Evolutionary conservation across 331 rosid species (phyloP).

Genomic region (Dryas integrifolia): DNA sequence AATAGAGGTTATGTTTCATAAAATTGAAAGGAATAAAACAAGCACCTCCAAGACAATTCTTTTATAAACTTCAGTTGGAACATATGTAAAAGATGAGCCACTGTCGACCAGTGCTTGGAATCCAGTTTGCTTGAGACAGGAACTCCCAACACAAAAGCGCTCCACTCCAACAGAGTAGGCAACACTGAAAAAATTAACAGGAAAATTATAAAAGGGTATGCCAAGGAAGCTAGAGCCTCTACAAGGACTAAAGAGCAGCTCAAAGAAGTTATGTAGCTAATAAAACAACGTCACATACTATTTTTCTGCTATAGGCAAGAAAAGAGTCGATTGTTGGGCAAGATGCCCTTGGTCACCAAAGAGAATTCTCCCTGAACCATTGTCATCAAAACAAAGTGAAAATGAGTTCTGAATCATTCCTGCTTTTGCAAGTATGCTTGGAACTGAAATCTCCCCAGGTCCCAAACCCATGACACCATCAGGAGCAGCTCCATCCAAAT

Average conservation of each 20-base stretch:
- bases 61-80: constrained; percentile 40
- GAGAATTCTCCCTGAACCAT: constrained; percentile 53
- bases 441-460: constrained; percentile 55
- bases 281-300: constrained; percentile 40
- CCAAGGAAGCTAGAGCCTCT: neutral
- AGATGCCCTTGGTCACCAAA: constrained; percentile 51
- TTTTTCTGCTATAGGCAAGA: constrained; percentile 36
- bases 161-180: constrained; percentile 46
- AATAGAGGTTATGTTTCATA: neutral
- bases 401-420: constrained; percentile 52
- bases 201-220: neutral
- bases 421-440: constrained; percentile 53
- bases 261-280: neutral
- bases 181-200: constrained; percentile 35
- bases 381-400: constrained; percentile 45
- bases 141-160: constrained; percentile 43
- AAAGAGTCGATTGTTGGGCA: neutral
- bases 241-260: too few species aligned
- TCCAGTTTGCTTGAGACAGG: constrained; percentile 42
- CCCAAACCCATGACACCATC: constrained; percentile 68
- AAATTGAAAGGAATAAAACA: constrained; percentile 3
- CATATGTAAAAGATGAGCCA: constrained; percentile 58
- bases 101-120: constrained; percentile 46
- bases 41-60: constrained; percentile 47
- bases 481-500: constrained; percentile 59